Conservation (phyloP, 148 eudicot genomes). For the Bassia scoparia region DNA sequence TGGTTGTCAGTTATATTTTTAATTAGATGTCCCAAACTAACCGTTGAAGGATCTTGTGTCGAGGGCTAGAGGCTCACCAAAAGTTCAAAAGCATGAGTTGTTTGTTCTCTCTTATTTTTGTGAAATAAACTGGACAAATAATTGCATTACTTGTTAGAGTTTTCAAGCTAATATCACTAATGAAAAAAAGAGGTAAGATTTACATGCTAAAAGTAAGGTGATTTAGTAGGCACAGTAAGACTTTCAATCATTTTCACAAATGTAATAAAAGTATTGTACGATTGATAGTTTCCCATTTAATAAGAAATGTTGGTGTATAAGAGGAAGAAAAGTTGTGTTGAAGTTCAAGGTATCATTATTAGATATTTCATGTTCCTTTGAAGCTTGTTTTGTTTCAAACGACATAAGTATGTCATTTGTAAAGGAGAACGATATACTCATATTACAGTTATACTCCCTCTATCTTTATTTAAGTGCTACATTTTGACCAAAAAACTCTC, state of each 20-base stretch:
- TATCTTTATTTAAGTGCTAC: too few relatives aligned
- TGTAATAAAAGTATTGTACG: neutral
- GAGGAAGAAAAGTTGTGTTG: neutral
- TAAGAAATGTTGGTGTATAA: neutral
- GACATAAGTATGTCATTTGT: neutral
- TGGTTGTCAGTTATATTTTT: neutral
- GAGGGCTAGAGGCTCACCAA: neutral
- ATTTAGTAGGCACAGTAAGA: neutral
- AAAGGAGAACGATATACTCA: neutral
- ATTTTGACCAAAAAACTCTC: too few relatives aligned
- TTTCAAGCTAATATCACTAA: neutral
- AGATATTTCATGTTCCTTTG: neutral
- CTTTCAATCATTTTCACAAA: neutral
- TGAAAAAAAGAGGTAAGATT: neutral
- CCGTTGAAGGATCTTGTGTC: neutral
- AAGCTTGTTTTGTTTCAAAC: neutral
- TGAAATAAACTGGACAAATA: neutral
- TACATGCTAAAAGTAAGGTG: neutral
- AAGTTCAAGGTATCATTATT: neutral
- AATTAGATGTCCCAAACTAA: neutral
- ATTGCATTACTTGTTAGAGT: neutral
- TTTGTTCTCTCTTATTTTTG: neutral
- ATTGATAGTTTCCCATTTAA: neutral
- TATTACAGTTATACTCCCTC: too few relatives aligned
- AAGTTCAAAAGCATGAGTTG: conserved; percentile 1